Evolutionary conservation across 495 filamentous ascomycete species (phyloP).

Genomic region (Aspergillus wentii): DNA sequence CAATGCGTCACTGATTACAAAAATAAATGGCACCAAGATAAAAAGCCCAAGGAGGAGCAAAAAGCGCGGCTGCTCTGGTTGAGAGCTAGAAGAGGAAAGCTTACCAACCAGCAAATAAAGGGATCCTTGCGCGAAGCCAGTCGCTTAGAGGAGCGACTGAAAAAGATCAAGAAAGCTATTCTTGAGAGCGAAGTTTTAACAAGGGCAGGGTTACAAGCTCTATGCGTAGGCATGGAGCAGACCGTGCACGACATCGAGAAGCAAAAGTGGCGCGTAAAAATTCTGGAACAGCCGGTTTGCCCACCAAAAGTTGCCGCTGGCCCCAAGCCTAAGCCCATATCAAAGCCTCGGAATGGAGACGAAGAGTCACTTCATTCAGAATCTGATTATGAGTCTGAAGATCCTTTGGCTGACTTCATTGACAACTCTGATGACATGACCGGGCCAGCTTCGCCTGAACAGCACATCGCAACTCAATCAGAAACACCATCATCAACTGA

Average conservation of each 20-base stretch:
- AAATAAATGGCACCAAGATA: constrained; percentile 50
- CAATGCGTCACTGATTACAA: constrained; percentile 48
- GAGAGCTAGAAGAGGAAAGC: constrained; percentile 30
- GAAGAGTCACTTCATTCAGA: constrained; percentile 37
- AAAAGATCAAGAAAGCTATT: constrained; percentile 47
- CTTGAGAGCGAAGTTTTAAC: constrained; percentile 43
- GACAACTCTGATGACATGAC: constrained; percentile 30
- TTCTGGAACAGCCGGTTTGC: constrained; percentile 43
- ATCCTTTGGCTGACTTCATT: constrained; percentile 43
- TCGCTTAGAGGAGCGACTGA: constrained; percentile 42
- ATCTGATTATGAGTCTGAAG: constrained; percentile 26
- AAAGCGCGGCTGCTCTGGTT: constrained; percentile 62
- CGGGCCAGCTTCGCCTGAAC: no score
- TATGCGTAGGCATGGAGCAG: constrained; percentile 51
- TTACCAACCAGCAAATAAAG: constrained; percentile 22
- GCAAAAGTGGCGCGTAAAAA: constrained; percentile 45
- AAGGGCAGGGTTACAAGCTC: constrained; percentile 38
- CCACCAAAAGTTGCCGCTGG: constrained; percentile 41
- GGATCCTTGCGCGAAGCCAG: constrained; percentile 17
- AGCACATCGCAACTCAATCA: constrained; percentile 4
- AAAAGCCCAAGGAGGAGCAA: constrained; percentile 45
- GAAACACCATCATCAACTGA: constrained; percentile 12
- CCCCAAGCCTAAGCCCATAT: constrained; percentile 8
- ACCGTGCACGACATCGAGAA: constrained; percentile 57
- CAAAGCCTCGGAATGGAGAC: constrained; percentile 22